These are phyloP conservation scores for Allodekkera sacchari DNA, from an alignment of 805 yeast species.

Conservation along the genomic window DNA sequence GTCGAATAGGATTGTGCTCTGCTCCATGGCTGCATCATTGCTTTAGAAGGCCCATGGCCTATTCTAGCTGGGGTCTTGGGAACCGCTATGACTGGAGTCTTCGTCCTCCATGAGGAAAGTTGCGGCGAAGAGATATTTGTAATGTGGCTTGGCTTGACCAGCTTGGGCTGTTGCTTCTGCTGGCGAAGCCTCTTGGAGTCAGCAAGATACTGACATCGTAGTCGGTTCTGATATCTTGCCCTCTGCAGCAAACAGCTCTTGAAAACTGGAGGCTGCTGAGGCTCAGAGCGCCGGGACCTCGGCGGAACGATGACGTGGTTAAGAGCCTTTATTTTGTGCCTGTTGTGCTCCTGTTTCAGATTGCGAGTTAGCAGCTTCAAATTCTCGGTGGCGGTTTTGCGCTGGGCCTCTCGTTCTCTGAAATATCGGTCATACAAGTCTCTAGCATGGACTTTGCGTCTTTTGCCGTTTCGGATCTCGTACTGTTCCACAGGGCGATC, in stretches of 20 bases:
- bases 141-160: conserved; percentile 8
- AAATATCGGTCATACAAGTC: conserved; percentile 31
- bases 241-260: conserved; percentile 23
- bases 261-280: conserved; percentile 10
- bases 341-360: conserved; percentile 31
- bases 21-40: too few species aligned
- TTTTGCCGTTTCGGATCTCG: conserved; percentile 11
- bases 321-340: conserved; percentile 30
- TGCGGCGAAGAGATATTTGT: conserved; percentile 9
- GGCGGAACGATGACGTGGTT: conserved; percentile 19
- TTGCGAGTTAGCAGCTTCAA: conserved; percentile 33
- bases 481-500: conserved; percentile 28
- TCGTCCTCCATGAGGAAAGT: conserved; percentile 3
- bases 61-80: too few species aligned
- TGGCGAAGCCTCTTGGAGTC: too few species aligned
- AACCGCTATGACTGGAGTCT: too few species aligned
- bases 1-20: too few species aligned
- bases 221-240: conserved; percentile 22
- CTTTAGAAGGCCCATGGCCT: too few species aligned
- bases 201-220: conserved; percentile 13
- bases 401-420: conserved; percentile 33
- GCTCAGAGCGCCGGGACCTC: conserved; percentile 1
- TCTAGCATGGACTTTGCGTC: conserved; percentile 26
- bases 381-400: conserved; percentile 35
- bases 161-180: conserved; percentile 5